Percentiles rank a stretch among this genome's conserved stretches.
Evolutionary conservation across 2,329 filamentous ascomycete genomes (phyloP).

Genomic region (Trichothecium roseum): DNA sequence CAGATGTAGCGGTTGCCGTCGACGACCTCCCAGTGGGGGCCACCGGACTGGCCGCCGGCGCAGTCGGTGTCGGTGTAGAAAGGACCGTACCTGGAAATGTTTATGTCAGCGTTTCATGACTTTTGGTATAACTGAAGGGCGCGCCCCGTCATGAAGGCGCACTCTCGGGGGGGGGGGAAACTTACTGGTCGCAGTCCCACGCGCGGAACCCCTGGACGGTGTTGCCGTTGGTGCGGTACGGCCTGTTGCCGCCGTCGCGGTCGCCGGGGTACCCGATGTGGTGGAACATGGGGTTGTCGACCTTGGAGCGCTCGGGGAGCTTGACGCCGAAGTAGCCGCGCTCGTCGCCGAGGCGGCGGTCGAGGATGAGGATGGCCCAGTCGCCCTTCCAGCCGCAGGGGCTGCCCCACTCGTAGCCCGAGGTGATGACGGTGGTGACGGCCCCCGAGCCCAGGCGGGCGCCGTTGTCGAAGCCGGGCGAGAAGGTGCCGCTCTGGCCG

Average conservation of each 20-base stretch:
- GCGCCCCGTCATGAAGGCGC: no score
- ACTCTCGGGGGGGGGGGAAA: no score
- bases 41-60: constrained; percentile 7
- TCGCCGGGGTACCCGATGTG: constrained; percentile 6
- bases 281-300: constrained; percentile 5
- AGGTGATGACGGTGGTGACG: neutral
- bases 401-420: neutral
- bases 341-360: constrained; percentile 3
- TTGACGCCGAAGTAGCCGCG: constrained; percentile 6
- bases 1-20: constrained; percentile 5
- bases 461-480: constrained; percentile 13
- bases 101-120: no score
- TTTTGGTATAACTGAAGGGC: no score
- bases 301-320: constrained; percentile 1
- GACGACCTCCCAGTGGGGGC: constrained; percentile 5
- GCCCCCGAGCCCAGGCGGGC: constrained; percentile 6
- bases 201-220: constrained; percentile 2
- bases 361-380: constrained; percentile 6
- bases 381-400: constrained; percentile 4
- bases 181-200: constrained; percentile 3
- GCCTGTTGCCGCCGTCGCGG: constrained; percentile 1
- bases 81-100: constrained; percentile 1
- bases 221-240: constrained; percentile 6
- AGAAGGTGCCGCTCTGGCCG: constrained; percentile 11
- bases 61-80: constrained; percentile 6